Conservation (phyloP, 768 basidiomycete species). For the Mycena galopus region DNA sequence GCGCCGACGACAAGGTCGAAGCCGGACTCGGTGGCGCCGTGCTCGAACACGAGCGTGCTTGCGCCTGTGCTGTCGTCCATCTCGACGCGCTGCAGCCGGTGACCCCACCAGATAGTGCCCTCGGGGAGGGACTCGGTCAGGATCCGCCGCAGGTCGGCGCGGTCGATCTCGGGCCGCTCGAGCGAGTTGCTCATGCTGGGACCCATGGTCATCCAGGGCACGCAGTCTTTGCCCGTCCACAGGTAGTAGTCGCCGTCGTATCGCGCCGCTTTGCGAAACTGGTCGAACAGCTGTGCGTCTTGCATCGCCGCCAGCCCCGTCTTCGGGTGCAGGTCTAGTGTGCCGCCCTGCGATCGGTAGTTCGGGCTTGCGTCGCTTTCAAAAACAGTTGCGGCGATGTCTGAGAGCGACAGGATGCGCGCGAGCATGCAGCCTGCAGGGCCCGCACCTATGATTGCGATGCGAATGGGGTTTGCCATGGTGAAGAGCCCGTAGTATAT, state of each 20-base stretch:
- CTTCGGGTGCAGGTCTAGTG: not conserved
- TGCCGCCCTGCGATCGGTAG: not conserved
- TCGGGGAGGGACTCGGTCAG: not conserved
- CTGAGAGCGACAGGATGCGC: not conserved
- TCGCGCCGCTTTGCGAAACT: not conserved
- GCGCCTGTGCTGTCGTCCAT: not conserved
- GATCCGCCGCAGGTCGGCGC: not conserved
- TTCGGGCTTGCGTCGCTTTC: not conserved
- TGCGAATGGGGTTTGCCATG: not conserved
- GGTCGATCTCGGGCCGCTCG: not conserved
- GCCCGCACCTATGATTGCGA: not conserved
- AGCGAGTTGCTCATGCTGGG: not conserved
- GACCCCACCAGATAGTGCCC: not conserved
- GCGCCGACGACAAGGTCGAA: not conserved
- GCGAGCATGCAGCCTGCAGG: not conserved
- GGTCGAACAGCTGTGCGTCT: not conserved
- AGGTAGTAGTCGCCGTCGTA: not conserved
- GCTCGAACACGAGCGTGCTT: not conserved
- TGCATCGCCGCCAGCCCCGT: not conserved
- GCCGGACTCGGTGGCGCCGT: not conserved
- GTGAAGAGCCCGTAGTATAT: no score
- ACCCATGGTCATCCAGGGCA: not conserved
- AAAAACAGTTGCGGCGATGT: not conserved
- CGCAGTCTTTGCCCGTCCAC: not conserved
- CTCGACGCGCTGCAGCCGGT: not conserved